Base-by-base conservation (phyloP, 2,329 filamentous ascomycete species). In the Fusarium nematophilum region DNA sequence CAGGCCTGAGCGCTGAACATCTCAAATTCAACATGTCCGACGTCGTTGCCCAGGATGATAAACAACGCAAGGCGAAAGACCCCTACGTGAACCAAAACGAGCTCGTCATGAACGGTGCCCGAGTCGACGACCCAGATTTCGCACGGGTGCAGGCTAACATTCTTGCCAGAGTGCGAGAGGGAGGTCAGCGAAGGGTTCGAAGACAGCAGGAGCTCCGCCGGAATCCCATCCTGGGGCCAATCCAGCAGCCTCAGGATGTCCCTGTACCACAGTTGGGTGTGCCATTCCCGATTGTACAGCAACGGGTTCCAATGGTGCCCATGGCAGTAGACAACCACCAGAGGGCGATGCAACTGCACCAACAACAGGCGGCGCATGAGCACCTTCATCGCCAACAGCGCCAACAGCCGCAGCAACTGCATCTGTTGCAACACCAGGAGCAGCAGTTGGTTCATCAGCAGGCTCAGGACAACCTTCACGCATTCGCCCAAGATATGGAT, bases 21-120 rank as follows among this genome's bases (percentile, higher is more conserved):
- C 77, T 92, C 11, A 77, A 83, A 37, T 80, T 92, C 59, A 79
- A 81, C 30, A 74, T 90, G 39, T 88, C 88, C 0, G 79, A 86
- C 3, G 70, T 71, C 4, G 83, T 87, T 1, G 68, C 74, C 13
- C 65, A 78, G 30, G 79, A 82, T 42, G 81, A 83, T 18, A 47
- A 66, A 40, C 54, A 52, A 6, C 73, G 72, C 14, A 63, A 39
- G 11, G 18, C 26, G 5, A 53, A 29, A 6, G 31, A 56, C 13
- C 44, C 43, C 4, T 54, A 33, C 6, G 30, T 45, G 15, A 34
- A 46, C 13, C 51, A 49, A 17, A 8, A 31, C 2, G 25, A 44
- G 2, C 25, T 56, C 3, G 48, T 36, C 13, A 37, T 53, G 11
- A 40, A 43, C 13, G 48, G 53, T 1, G 31, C 34, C 9, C 38